Evolutionary conservation across 2,329 filamentous ascomycete species (phyloP), one percentile per base, ranked within the genome.

Genomic region (Colletotrichum cereale): DNA sequence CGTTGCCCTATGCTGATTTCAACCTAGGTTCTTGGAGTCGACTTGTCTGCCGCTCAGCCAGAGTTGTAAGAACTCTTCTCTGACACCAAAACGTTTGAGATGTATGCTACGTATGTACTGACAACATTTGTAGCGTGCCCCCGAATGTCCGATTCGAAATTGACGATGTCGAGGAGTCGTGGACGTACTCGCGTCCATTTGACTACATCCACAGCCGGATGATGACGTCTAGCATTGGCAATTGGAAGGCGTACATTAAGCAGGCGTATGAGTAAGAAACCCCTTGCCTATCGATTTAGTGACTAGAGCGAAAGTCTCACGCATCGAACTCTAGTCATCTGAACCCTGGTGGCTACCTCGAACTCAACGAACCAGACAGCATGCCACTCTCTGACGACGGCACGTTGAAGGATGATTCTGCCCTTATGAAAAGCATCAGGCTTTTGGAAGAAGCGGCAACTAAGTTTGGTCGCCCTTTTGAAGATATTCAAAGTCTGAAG

Each of bases 131-230:
- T 31, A 68, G 66, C 21, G 81, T 82, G 2, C 84, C 84, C 0
- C 80, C 82, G 0, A 87, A 87, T 62, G 79, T 84, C 38, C 75
- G 74, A 8, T 87, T 87, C 72, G 80, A 83, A 52, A 74, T 83
- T 64, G 81, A 83, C 64, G 80, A 83, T 67, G 65, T 77, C 1
- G 79, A 80, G 21, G 74, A 77, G 53, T 50, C 74, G 48, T 83
- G 80, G 81, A 75, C 75, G 2, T 82, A 73, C 16, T 71, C 72
- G 7, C 52, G 61, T 1, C 74, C 75, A 0, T 70, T 70, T 18
- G 62, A 70, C 2, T 70, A 66, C 11, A 70, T 61, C 21, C 67
- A 70, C 6, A 66, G 62, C 47, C n/a, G 62, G 0, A 40, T 65
- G 47, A 34, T 70, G 62, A 70, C 50, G 2, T 47, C 53, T 1